Base-by-base conservation (phyloP, 2,329 filamentous ascomycete genomes). In the Apiospora phragmitis region DNA sequence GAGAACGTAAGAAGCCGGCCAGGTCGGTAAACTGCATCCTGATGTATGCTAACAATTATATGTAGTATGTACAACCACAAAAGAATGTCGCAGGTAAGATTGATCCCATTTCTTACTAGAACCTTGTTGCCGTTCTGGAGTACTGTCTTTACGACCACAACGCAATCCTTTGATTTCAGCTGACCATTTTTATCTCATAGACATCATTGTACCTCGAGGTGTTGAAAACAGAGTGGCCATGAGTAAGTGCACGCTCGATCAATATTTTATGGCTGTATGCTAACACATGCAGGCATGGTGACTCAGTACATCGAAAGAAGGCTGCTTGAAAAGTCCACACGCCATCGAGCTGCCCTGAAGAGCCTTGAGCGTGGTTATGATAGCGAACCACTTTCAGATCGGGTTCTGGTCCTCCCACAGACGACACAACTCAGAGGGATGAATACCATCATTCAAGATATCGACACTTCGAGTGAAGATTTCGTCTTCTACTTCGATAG, bases 401-500 rank as follows among this genome's bases (percentile, higher is more conserved):
- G 93, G 74, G 93, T 97, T 45, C 85, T 92, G 6, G 81, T 97
- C 21, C 83, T 98, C 70, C 86, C 91, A 59, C 88, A 93, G 72
- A 97, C 93, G 1, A 88, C 91, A 11, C 96, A 99, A 80, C 86
- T 98, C 69, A 87, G 87, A 70, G 95, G 91, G 65, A 97, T 99
- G 89, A 95, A 94, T 79, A 98, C 95, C 0, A 93, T 98, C 70
- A 89, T 99, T 51, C 92, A 97, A 78, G 89, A 96, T 76, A 92
- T 93, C 24, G 88, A 91, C 66, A 95, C 94, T 0, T 85, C 88
- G 8, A 88, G 93, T 55, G 95, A 97, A 79, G 95, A 98, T 76
- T 98, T 98, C 79, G 94, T 97, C 73, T 98, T 98, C 82, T 98
- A 98, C 82, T 98, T 98, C 80, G 94, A 99, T 81, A 90, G 96